phyloP scores from a whole-genome alignment of 805 yeast genomes.

The Blastobotrys parvus region DNA sequence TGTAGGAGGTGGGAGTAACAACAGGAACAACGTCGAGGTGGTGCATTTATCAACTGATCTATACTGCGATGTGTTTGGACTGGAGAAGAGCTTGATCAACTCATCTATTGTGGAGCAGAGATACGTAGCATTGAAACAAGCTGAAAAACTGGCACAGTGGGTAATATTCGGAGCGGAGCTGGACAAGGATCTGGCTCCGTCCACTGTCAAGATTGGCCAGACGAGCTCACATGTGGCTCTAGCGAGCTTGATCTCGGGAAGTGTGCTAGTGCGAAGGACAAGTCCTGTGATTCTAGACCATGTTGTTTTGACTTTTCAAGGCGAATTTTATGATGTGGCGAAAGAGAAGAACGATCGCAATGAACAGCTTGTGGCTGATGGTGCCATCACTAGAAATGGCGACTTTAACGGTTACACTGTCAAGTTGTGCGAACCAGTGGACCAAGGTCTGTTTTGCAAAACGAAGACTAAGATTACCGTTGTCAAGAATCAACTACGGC shows the following conservation, averaged over 20 bases:
- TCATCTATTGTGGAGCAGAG: slow-evolving; percentile 1
- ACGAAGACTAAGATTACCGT: slow-evolving; percentile 45
- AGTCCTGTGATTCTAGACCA: slow-evolving; percentile 28
- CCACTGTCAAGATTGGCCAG: slow-evolving; percentile 7
- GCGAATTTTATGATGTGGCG: slow-evolving; percentile 39
- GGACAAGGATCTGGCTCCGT: slow-evolving; percentile 8
- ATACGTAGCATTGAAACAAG: slow-evolving; percentile 6
- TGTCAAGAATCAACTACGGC: slow-evolving; percentile 27
- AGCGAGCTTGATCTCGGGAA: background rate
- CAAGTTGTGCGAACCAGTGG: slow-evolving; percentile 60
- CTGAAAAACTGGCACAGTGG: slow-evolving; percentile 2
- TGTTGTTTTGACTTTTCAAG: slow-evolving; percentile 37
- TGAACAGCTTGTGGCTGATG: slow-evolving; percentile 20
- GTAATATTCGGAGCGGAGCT: slow-evolving; percentile 10
- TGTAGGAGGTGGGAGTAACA: too few relatives aligned
- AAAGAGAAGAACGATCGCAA: slow-evolving; percentile 30
- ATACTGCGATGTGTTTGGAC: slow-evolving; percentile 7
- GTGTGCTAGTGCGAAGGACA: slow-evolving; percentile 14
- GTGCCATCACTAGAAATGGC: slow-evolving; percentile 32
- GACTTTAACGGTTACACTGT: slow-evolving; percentile 43
- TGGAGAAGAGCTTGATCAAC: background rate
- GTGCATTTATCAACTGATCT: slow-evolving; percentile 9
- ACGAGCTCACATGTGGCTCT: background rate
- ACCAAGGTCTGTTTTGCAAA: slow-evolving; percentile 49
- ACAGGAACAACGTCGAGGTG: too few relatives aligned